phyloP scores from a whole-genome alignment of 257 asterid genomes.

The Sherardia arvensis region DNA sequence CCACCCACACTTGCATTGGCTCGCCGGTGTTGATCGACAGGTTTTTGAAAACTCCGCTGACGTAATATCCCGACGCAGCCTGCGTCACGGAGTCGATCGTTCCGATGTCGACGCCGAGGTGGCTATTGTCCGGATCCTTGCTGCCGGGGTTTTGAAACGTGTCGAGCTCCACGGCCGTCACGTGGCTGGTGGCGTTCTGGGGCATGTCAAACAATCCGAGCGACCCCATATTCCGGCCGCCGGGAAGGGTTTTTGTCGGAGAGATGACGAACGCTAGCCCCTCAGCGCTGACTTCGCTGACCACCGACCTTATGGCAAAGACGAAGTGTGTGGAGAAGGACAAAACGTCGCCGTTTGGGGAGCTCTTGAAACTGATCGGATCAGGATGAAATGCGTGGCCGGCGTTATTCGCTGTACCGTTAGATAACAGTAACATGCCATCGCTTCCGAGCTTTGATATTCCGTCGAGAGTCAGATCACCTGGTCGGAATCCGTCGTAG shows the following conservation, averaged over 20 bases:
- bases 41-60: slow-evolving; percentile 16
- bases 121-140: slow-evolving; percentile 36
- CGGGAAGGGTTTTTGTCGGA: slow-evolving; percentile 31
- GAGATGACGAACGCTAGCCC: slow-evolving; percentile 46
- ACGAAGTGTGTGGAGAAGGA: slow-evolving; percentile 53
- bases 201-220: slow-evolving; percentile 40
- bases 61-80: slow-evolving; percentile 29
- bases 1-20: slow-evolving; percentile 5
- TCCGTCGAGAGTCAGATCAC: neutral
- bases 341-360: slow-evolving; percentile 17
- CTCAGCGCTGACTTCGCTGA: slow-evolving; percentile 35
- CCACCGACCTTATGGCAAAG: slow-evolving; percentile 43
- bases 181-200: slow-evolving; percentile 27
- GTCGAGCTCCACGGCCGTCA: slow-evolving; percentile 49
- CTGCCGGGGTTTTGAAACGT: slow-evolving; percentile 31
- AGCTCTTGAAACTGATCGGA: slow-evolving; percentile 37
- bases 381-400: slow-evolving; percentile 48
- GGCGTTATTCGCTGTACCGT: slow-evolving; percentile 19
- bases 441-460: slow-evolving; percentile 27
- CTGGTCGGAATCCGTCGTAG: slow-evolving; percentile 40
- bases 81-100: slow-evolving; percentile 20
- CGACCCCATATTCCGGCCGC: slow-evolving; percentile 24
- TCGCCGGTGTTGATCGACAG: slow-evolving; percentile 22
- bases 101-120: slow-evolving; percentile 47
- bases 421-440: slow-evolving; percentile 42